phyloP scores from a whole-genome alignment of 371 early-diverging fungal species.

The Fennellomyces sp. region DNA sequence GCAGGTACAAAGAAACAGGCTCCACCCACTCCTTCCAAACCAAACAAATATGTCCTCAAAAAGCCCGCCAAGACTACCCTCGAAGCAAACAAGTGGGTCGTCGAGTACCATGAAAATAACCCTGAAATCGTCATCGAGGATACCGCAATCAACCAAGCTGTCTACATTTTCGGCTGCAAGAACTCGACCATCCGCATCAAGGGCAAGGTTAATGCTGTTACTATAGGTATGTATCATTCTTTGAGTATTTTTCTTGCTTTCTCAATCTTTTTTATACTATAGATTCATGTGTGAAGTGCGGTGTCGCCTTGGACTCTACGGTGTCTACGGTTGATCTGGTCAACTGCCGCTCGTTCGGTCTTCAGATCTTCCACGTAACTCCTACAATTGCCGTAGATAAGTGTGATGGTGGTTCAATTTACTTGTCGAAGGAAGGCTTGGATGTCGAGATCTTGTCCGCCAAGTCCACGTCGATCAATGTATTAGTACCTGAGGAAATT shows the following conservation, averaged over 20 bases:
- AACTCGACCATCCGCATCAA: slow-evolving; percentile 88
- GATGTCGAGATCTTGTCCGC: slow-evolving; percentile 89
- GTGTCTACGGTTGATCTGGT: slow-evolving; percentile 90
- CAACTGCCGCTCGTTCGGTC: slow-evolving; percentile 86
- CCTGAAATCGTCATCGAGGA: slow-evolving; percentile 76
- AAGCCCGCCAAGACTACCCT: slow-evolving; percentile 82
- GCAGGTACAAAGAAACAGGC: slow-evolving; percentile 57
- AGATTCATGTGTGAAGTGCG: slow-evolving; percentile 88
- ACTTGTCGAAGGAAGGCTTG: slow-evolving; percentile 74
- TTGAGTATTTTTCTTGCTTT: not conserved
- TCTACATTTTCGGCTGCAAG: slow-evolving; percentile 91
- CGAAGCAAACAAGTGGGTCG: slow-evolving; percentile 93
- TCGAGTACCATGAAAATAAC: slow-evolving; percentile 86
- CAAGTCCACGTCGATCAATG: slow-evolving; percentile 88
- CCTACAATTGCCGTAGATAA: slow-evolving; percentile 93
- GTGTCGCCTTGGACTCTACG: slow-evolving; percentile 82
- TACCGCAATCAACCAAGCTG: slow-evolving; percentile 84
- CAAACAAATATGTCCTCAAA: slow-evolving; percentile 66
- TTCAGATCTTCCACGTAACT: slow-evolving; percentile 85
- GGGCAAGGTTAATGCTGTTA: slow-evolving; percentile 91
- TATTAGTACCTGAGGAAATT: slow-evolving; percentile 70
- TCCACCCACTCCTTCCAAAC: slow-evolving; percentile 67
- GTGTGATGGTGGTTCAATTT: slow-evolving; percentile 90
- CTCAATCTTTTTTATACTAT: slow-evolving; percentile 2
- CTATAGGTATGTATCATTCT: slow-evolving; percentile 60